Conservation (phyloP, 495 filamentous ascomycete species). For the Melanomma pulvis-pyrius region DNA sequence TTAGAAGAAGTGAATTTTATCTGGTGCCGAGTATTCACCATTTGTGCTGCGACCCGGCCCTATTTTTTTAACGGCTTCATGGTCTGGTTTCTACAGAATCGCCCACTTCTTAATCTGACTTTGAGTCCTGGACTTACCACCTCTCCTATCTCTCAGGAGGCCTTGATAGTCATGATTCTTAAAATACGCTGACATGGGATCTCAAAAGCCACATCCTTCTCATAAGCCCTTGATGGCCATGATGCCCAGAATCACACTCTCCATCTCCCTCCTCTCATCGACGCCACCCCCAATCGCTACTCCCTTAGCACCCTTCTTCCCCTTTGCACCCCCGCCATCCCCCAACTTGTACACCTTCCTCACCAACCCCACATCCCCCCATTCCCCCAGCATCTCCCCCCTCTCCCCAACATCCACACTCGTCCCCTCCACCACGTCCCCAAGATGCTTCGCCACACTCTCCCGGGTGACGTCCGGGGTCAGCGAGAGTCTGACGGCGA, state of each 20-base stretch:
- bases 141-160: background rate
- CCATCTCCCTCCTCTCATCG: constrained; percentile 41
- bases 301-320: constrained; percentile 7
- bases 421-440: constrained; percentile 62
- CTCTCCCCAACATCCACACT: constrained; percentile 66
- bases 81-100: background rate
- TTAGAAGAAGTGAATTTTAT: background rate
- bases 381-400: constrained; percentile 54
- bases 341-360: constrained; percentile 84
- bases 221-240: constrained; percentile 49
- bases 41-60: background rate
- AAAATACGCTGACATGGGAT: too few species aligned
- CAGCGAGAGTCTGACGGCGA: constrained; percentile 71
- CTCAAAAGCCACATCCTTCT: constrained; percentile 12
- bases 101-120: background rate
- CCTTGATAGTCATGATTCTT: background rate
- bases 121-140: background rate
- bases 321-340: constrained; percentile 28
- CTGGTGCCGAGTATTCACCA: background rate
- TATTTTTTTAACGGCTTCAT: background rate
- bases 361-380: constrained; percentile 69
- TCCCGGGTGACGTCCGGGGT: constrained; percentile 26
- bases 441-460: constrained; percentile 64
- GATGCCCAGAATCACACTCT: constrained; percentile 43
- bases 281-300: constrained; percentile 13